Evolutionary conservation across 2,329 filamentous ascomycete genomes (phyloP).

Genomic region (Penicillium sp.): DNA sequence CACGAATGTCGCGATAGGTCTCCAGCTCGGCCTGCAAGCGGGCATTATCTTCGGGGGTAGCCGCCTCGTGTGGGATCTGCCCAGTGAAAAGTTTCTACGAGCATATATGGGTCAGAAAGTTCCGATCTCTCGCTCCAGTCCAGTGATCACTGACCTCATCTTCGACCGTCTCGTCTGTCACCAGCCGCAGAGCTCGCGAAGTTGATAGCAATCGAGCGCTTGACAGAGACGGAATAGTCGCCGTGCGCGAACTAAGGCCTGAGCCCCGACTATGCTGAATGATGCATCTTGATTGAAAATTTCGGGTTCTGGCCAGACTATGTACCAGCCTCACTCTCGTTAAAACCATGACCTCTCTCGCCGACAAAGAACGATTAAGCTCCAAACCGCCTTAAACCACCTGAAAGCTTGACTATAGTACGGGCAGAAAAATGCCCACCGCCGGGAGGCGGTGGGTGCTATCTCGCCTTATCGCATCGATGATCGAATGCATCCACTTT

Average conservation of each 20-base stretch:
- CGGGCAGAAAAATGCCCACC: constrained; percentile 5
- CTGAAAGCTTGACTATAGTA: constrained; percentile 13
- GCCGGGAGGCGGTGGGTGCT: constrained; percentile 10
- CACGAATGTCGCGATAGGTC: constrained; percentile 34
- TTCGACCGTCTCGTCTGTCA: background rate
- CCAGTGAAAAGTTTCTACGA: background rate
- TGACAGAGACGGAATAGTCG: background rate
- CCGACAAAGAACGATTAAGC: constrained; percentile 1
- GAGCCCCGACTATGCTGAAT: constrained; percentile 8
- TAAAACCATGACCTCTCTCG: constrained; percentile 18
- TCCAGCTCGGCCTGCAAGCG: constrained; percentile 31
- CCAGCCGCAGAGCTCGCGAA: constrained; percentile 8
- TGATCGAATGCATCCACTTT: background rate
- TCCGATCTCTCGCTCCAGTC: background rate
- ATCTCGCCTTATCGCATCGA: background rate
- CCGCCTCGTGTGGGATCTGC: background rate
- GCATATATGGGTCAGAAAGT: background rate
- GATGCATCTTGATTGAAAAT: constrained; percentile 10
- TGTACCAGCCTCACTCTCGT: constrained; percentile 16
- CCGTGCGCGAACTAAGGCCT: background rate
- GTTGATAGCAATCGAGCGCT: constrained; percentile 8
- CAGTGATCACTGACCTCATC: constrained; percentile 1
- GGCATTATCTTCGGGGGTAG: constrained; percentile 17
- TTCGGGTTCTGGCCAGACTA: constrained; percentile 6
- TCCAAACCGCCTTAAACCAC: background rate